A percentile compares a stretch with the other conserved stretches of the same genome.
Evolutionary conservation across 306 rosid species (phyloP).

Genomic region (Cyclanthera cordifolia): DNA sequence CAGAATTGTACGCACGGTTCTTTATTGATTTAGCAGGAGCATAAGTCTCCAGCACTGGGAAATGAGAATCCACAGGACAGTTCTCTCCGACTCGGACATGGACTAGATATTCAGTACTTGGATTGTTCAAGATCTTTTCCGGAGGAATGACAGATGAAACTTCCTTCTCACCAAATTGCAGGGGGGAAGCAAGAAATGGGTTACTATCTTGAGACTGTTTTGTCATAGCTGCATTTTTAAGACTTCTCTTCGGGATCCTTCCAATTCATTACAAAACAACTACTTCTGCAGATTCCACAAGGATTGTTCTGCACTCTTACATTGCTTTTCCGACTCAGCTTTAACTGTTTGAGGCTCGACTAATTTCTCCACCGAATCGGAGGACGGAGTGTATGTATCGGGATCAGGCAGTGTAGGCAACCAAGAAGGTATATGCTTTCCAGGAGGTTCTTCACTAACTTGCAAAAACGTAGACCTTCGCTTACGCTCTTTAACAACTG

Average conservation of each 20-base stretch:
- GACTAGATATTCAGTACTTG: slow-evolving; percentile 20
- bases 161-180: slow-evolving; percentile 61
- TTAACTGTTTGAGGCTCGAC: slow-evolving; percentile 23
- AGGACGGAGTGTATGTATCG: slow-evolving; percentile 24
- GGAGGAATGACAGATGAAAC: slow-evolving; percentile 48
- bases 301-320: slow-evolving; percentile 30
- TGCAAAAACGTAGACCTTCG: slow-evolving; percentile 42
- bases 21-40: slow-evolving; percentile 68
- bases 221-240: slow-evolving; percentile 32
- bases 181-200: slow-evolving; percentile 61
- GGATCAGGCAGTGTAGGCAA: slow-evolving; percentile 74
- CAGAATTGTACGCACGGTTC: slow-evolving; percentile 24
- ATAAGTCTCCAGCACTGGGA: slow-evolving; percentile 55
- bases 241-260: slow-evolving; percentile 27
- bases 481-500: slow-evolving; percentile 44
- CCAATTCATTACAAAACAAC: slow-evolving; percentile 35
- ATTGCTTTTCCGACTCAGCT: slow-evolving; percentile 39
- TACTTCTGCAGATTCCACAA: slow-evolving; percentile 40
- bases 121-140: slow-evolving; percentile 34
- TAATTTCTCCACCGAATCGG: slow-evolving; percentile 23
- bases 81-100: slow-evolving; percentile 27
- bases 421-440: slow-evolving; percentile 73
- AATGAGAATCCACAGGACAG: slow-evolving; percentile 27
- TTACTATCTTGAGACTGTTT: slow-evolving; percentile 43
- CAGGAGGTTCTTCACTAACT: slow-evolving; percentile 47